Evolutionary conservation across 805 yeast genomes (phyloP).

Genomic region (Helenozyma rhizophorensis): DNA sequence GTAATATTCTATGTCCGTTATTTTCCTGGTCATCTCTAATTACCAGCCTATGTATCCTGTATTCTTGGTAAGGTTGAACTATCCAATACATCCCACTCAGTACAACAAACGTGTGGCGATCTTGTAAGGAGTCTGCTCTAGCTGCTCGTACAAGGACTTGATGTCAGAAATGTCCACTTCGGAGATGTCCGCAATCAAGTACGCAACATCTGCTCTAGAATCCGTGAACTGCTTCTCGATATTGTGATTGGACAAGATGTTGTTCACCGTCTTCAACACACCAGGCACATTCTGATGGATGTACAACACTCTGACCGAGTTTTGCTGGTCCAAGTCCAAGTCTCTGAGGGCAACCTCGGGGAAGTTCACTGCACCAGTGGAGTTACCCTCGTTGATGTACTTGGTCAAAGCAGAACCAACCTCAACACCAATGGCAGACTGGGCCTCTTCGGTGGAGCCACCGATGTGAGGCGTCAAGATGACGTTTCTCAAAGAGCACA

Average conservation of each 20-base stretch:
- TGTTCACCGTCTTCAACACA: conserved; percentile 95
- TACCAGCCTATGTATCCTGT: too few relatives aligned
- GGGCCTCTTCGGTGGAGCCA: conserved; percentile 99
- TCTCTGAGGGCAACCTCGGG: conserved; percentile 95
- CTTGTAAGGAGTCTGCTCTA: conserved; percentile 86
- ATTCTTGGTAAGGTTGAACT: too few relatives aligned
- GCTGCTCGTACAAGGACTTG: conserved; percentile 75
- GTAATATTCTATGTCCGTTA: too few relatives aligned
- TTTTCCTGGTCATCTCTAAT: too few relatives aligned
- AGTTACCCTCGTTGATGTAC: conserved; percentile 93
- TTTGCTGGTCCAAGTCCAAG: conserved; percentile 78
- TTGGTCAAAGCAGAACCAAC: conserved; percentile 82
- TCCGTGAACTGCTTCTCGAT: conserved; percentile 98
- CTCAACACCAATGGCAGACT: conserved; percentile 94
- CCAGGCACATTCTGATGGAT: conserved; percentile 98
- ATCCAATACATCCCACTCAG: conserved; percentile 32
- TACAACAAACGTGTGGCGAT: conserved; percentile 88
- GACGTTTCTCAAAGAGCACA: conserved; percentile 77
- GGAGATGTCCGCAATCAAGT: conserved; percentile 95
- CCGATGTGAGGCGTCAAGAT: conserved; percentile 97
- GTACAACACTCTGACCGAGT: conserved; percentile 88
- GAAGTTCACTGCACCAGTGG: conserved; percentile 96
- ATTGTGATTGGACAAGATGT: conserved; percentile 89
- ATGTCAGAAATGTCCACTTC: conserved; percentile 80
- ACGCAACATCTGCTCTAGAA: conserved; percentile 92